Evolutionary conservation across 345 rosid species (phyloP).

Genomic region (Sonneratia alba): DNA sequence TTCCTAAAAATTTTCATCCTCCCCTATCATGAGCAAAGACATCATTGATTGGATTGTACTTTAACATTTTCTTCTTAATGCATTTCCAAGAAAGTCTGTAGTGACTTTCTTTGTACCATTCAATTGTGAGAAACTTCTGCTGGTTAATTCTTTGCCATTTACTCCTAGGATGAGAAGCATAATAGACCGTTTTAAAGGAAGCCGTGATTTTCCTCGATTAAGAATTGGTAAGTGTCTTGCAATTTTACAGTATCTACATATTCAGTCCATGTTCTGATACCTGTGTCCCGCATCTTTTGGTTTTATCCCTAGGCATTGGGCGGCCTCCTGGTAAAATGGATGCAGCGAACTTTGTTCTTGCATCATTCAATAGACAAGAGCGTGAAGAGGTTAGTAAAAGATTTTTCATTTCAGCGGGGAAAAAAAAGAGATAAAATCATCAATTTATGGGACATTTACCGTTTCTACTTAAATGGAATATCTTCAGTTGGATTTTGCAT

Average conservation of each 20-base stretch:
- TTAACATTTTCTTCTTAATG: background rate
- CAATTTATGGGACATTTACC: background rate
- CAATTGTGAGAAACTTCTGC: background rate
- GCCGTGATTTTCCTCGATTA: conserved; percentile 83
- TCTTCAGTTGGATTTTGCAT: conserved; percentile 68
- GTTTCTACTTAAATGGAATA: background rate
- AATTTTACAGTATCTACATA: background rate
- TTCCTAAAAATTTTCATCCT: background rate
- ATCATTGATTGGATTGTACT: background rate
- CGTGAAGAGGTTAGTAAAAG: conserved; percentile 48
- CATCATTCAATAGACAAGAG: conserved; percentile 67
- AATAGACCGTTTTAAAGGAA: conserved; percentile 84
- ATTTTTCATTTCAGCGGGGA: background rate
- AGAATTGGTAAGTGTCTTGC: conserved; percentile 54
- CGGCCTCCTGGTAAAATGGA: conserved; percentile 96
- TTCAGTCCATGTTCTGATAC: background rate
- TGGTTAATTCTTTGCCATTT: background rate
- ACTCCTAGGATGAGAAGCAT: conserved; percentile 75
- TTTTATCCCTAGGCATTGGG: conserved; percentile 59
- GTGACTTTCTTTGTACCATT: background rate
- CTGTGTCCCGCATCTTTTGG: background rate
- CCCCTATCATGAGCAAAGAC: background rate
- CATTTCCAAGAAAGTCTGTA: background rate
- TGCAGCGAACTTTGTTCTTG: conserved; percentile 59
- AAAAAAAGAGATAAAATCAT: background rate